phyloP scores from a whole-genome alignment of 345 rosid species.

The Syzygium oleosum region DNA sequence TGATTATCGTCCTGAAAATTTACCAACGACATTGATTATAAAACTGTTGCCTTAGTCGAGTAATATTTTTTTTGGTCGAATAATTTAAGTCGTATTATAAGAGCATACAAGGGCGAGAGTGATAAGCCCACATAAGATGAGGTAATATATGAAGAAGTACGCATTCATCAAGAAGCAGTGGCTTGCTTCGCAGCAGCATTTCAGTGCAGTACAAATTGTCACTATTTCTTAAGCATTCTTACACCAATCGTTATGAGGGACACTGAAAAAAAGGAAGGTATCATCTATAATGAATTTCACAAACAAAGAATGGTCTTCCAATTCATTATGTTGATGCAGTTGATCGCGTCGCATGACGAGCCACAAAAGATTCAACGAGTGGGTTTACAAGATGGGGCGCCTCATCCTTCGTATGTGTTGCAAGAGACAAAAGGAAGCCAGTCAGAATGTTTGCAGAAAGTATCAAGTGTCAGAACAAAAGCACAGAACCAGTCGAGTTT shows the following conservation, averaged over 20 bases:
- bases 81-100: background rate
- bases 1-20: background rate
- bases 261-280: background rate
- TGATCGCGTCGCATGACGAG: constrained; percentile 28
- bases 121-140: background rate
- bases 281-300: background rate
- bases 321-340: background rate
- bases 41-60: background rate
- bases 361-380: constrained; percentile 68
- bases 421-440: background rate
- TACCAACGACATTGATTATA: background rate
- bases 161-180: background rate
- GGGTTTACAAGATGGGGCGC: constrained; percentile 87
- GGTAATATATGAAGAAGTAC: background rate
- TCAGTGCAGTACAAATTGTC: background rate
- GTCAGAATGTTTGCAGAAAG: background rate
- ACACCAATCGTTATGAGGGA: background rate
- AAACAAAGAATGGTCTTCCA: background rate
- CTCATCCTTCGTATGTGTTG: constrained; percentile 41
- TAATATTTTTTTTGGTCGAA: background rate
- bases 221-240: background rate
- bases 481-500: background rate
- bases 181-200: background rate
- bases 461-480: background rate
- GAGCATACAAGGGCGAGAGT: background rate